Evolutionary conservation across 2,329 filamentous ascomycete species (phyloP).

Genomic region (Aureobasidium uvarum): DNA sequence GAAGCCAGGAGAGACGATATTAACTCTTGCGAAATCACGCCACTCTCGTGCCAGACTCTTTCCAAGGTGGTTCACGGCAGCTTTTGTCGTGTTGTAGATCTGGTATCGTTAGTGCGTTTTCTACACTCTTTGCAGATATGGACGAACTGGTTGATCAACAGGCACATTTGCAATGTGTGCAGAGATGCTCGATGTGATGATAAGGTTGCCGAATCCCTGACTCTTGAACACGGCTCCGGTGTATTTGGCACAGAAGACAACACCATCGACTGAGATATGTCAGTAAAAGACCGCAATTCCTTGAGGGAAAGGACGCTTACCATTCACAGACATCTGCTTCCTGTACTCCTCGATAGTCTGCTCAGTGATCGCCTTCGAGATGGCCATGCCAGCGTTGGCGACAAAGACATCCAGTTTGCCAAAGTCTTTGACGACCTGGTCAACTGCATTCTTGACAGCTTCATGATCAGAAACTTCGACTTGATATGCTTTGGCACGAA

Average conservation of each 20-base stretch:
- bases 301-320: conserved; percentile 35
- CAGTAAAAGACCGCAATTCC: not conserved
- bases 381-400: conserved; percentile 51
- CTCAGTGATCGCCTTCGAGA: conserved; percentile 57
- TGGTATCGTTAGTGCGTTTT: no score
- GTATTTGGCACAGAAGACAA: conserved; percentile 45
- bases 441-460: conserved; percentile 38
- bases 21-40: conserved; percentile 58
- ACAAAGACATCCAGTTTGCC: conserved; percentile 47
- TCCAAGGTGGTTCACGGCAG: conserved; percentile 57
- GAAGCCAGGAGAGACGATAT: conserved; percentile 55
- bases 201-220: conserved; percentile 51
- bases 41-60: conserved; percentile 58
- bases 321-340: conserved; percentile 56
- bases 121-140: no score
- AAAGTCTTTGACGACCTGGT: conserved; percentile 43
- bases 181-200: conserved; percentile 45
- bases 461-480: conserved; percentile 32
- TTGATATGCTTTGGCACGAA: conserved; percentile 29
- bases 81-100: conserved; percentile 58
- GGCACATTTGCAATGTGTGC: conserved; percentile 40
- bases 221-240: conserved; percentile 44
- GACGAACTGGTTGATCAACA: conserved; percentile 53
- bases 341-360: conserved; percentile 54
- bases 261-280: conserved; percentile 37